These are phyloP conservation scores for Mollisia scopiformis DNA, from an alignment of 2,329 filamentous ascomycete genomes.

Conservation along the genomic window DNA sequence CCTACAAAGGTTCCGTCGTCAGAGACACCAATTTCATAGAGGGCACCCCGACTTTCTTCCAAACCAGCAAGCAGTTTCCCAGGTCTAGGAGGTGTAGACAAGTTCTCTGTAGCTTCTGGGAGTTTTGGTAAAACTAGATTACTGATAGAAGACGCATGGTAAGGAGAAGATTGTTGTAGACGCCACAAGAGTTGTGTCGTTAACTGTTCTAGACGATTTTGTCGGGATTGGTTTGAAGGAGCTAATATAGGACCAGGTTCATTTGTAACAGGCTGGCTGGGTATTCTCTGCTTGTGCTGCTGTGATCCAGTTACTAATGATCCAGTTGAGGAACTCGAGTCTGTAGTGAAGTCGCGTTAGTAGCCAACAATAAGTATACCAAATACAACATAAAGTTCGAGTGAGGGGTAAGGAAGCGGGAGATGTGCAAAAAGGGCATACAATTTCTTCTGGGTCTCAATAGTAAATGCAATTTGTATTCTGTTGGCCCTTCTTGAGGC, in stretches of 20 bases:
- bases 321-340: constrained; percentile 71
- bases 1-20: constrained; percentile 93
- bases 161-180: constrained; percentile 90
- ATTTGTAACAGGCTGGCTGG: constrained; percentile 14
- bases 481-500: constrained; percentile 90
- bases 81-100: constrained; percentile 50
- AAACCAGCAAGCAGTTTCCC: constrained; percentile 73
- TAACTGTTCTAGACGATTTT: constrained; percentile 84
- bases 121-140: constrained; percentile 76
- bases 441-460: constrained; percentile 75
- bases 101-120: constrained; percentile 61
- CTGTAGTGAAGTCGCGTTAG: constrained; percentile 6
- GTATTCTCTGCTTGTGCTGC: constrained; percentile 26
- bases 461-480: constrained; percentile 94
- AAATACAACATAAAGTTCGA: not conserved
- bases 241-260: constrained; percentile 23
- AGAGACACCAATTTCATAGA: constrained; percentile 96
- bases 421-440: not conserved
- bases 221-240: constrained; percentile 65
- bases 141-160: constrained; percentile 79
- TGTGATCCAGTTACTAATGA: constrained; percentile 44
- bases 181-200: constrained; percentile 96
- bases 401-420: not conserved
- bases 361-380: not conserved
- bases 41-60: constrained; percentile 88